Evolutionary conservation across 148 eudicot species (phyloP).

Genomic region (Vaccinium macrocarpon): DNA sequence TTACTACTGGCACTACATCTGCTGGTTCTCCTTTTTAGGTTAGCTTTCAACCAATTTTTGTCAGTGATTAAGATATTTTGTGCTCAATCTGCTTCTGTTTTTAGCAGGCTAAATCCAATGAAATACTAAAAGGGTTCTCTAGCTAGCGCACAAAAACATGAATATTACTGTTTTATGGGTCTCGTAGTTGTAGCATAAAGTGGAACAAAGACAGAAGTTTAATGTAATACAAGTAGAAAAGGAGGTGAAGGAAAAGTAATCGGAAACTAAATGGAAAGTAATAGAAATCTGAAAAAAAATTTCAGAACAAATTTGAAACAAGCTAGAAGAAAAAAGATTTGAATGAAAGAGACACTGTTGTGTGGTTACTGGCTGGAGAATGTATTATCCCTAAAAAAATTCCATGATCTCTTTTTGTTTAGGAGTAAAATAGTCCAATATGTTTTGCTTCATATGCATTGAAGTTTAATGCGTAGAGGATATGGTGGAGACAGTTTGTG

Average conservation of each 20-base stretch:
- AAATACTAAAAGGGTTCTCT: background rate
- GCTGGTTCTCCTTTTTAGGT: background rate
- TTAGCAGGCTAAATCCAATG: background rate
- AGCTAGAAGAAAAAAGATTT: no score
- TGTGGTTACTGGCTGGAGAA: no score
- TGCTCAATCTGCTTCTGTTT: background rate
- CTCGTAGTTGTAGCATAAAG: background rate
- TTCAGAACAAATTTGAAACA: background rate
- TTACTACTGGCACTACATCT: background rate
- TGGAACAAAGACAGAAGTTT: background rate
- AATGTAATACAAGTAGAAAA: background rate
- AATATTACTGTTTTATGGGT: background rate
- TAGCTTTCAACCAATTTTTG: background rate
- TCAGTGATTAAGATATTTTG: background rate
- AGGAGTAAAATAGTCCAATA: no score
- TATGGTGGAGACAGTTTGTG: no score
- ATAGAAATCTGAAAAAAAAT: no score
- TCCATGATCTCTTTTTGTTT: no score
- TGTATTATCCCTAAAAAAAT: no score
- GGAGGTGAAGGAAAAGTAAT: background rate
- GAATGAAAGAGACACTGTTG: no score
- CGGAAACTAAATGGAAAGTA: background rate
- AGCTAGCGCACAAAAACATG: background rate
- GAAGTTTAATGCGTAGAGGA: no score
- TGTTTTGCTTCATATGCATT: no score